Evolutionary conservation across 768 basidiomycete species (phyloP), one percentile per base, ranked within the genome.

Genomic region (Tylopilus intermedius): DNA sequence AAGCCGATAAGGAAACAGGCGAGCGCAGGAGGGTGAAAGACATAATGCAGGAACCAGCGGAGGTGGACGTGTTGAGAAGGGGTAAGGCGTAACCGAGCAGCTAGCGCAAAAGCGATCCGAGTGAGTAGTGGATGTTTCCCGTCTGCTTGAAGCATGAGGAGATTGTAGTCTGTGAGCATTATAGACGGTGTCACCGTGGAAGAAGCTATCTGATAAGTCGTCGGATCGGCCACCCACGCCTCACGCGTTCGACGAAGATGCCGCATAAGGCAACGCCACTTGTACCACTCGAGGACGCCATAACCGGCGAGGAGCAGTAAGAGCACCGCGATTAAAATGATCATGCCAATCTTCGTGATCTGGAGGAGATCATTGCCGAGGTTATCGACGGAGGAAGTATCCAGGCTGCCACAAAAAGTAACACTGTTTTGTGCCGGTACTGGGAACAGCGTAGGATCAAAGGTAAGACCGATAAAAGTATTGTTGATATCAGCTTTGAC

Each of bases 1-100:
- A 94, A 72, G n/a, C 94, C 94, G 60, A 98, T 90, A 55, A 94
- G 80, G 67, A 99, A 84, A 64, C 94, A 90, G 0, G 90, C 87
- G 42, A 95, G 79, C 1, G 92, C 94, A 1, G 91, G 89, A 2
- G 92, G 83, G 64, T 97, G 90, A 68, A 93, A 90, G 53, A 99
- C 75, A 72, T 96, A 96, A 61, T 88, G 80, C 62, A 89, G 76
- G 71, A 95, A 91, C 91, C 93, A 99, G 53, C 84, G 82, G 15
- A 90, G 69, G 60, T 89, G 79, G 24, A 78, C 79, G 60, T 90
- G 80, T 54, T 86, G 78, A 35, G 76, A 70, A 6, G 84, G 79
- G 8, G 77, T 76, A 53, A 92, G 72, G 40, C 69, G 79, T 30
- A 91, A 63, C 45, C 70, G 65, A 5, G 70, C 52, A 6, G 81